These are phyloP conservation scores for Anisodus tanguticus DNA, from an alignment of 257 asterid species.

Conservation along the genomic window DNA sequence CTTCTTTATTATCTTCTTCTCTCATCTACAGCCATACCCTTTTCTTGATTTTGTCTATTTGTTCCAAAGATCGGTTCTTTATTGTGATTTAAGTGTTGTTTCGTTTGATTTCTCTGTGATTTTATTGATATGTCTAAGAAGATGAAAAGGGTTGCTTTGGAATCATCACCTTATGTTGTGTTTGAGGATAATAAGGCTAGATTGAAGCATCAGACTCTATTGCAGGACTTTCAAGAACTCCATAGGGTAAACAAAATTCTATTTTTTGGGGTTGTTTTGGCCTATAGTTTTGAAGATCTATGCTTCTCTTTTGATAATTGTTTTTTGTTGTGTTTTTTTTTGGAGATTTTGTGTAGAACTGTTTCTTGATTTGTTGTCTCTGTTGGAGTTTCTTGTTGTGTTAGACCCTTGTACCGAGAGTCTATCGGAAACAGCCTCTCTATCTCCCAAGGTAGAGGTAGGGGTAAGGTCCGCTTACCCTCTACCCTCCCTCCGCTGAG, in stretches of 20 bases:
- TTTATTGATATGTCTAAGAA: constrained; percentile 64
- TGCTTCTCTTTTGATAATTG: constrained; percentile 4
- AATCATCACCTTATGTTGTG: constrained; percentile 40
- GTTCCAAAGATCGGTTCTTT: constrained; percentile 40
- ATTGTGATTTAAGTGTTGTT: not conserved
- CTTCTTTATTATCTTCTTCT: constrained; percentile 31
- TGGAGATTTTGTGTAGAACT: not conserved
- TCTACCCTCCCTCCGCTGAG: too few relatives aligned
- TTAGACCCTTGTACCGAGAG: too few relatives aligned
- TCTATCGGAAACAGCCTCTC: too few relatives aligned
- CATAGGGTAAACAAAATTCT: constrained; percentile 50
- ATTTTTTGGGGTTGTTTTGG: constrained; percentile 12
- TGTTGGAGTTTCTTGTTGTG: too few relatives aligned
- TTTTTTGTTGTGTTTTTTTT: not conserved
- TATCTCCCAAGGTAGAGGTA: too few relatives aligned
- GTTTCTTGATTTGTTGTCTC: not conserved
- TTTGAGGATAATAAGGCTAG: constrained; percentile 54
- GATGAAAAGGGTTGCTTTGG: constrained; percentile 56
- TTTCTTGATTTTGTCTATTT: constrained; percentile 41
- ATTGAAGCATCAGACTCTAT: constrained; percentile 61
- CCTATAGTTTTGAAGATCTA: constrained; percentile 38
- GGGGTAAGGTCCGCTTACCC: too few relatives aligned
- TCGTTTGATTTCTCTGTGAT: constrained; percentile 41
- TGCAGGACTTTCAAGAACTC: constrained; percentile 74
- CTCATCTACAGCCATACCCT: constrained; percentile 39